These are phyloP conservation scores for Verticillium dahliae DNA, from an alignment of 2,329 filamentous ascomycete genomes.

Conservation along the genomic window DNA sequence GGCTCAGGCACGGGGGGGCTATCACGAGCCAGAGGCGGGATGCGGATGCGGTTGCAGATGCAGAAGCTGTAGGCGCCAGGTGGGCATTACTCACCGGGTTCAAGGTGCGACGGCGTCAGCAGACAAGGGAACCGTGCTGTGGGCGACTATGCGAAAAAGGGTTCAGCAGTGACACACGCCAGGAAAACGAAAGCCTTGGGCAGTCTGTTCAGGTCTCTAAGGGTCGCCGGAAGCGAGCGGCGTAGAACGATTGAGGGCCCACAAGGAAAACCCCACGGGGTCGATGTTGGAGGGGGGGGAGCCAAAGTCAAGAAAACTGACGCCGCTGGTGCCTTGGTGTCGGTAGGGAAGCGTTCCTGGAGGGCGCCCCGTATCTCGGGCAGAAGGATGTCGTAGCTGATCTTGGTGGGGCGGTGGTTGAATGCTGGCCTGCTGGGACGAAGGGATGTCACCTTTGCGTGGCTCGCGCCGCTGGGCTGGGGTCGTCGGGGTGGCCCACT, in stretches of 20 bases:
- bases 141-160: background rate
- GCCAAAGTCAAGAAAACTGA: background rate
- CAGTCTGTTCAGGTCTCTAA: background rate
- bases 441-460: background rate
- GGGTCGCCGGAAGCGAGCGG: background rate
- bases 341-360: background rate
- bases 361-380: background rate
- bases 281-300: background rate
- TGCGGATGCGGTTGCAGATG: background rate
- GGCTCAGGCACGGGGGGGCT: background rate
- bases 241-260: background rate
- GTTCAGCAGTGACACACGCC: background rate
- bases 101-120: background rate
- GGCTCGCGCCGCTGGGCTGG: background rate
- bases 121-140: background rate
- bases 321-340: background rate
- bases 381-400: background rate
- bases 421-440: background rate
- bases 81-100: background rate
- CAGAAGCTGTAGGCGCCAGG: background rate
- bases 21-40: background rate
- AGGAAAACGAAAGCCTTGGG: background rate
- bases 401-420: background rate
- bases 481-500: background rate
- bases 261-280: background rate